Conservation (phyloP, 495 filamentous ascomycete species). For the Penicillium paradoxum region DNA sequence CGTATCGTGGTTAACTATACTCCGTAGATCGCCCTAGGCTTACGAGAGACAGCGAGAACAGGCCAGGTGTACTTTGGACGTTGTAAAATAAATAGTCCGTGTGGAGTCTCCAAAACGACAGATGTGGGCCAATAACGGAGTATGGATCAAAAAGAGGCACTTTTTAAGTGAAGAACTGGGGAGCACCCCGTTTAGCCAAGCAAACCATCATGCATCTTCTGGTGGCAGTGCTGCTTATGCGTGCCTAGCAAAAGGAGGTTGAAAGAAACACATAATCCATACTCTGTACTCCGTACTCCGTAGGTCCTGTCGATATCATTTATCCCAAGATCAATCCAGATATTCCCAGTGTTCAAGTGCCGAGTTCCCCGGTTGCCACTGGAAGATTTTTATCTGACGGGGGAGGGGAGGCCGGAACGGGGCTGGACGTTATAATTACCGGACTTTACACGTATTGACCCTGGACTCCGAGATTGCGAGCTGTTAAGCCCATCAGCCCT, state of each 20-base stretch:
- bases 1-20: too few relatives aligned
- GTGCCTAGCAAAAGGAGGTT: neutral
- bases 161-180: neutral
- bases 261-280: neutral
- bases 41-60: neutral
- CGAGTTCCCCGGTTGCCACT: constrained; percentile 18
- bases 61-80: neutral
- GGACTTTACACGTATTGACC: constrained; percentile 6
- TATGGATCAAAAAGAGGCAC: neutral
- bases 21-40: too few relatives aligned
- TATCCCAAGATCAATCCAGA: neutral
- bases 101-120: neutral
- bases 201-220: too few relatives aligned
- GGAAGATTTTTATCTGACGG: constrained; percentile 27
- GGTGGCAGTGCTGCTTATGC: neutral
- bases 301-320: too few relatives aligned
- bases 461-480: constrained; percentile 2
- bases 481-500: constrained; percentile 1
- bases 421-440: constrained; percentile 9
- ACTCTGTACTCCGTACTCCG: too few relatives aligned
- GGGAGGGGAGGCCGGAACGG: constrained; percentile 6
- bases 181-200: neutral
- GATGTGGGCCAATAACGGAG: constrained; percentile 3
- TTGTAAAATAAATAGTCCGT: neutral
- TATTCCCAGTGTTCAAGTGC: neutral